Evolutionary conservation across 805 yeast species (phyloP), one percentile per base, ranked within the genome.

Genomic region (Kluyveromyces nonfermentans): DNA sequence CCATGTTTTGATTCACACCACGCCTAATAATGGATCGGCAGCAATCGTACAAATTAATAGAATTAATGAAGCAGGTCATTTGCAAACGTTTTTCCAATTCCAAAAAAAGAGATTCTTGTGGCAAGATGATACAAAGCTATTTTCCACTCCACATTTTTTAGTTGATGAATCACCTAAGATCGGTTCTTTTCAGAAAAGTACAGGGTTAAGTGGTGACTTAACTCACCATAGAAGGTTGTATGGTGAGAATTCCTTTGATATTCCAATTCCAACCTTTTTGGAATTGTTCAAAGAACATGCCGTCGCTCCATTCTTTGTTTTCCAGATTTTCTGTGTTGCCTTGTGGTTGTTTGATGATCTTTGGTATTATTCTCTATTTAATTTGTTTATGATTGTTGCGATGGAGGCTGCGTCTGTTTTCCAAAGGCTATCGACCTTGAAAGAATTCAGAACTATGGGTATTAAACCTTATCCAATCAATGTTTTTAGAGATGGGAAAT

Each of bases 221-320:
- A 56, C 70, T n/a, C 63, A 64, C 43, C 50, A 63, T 4, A 66
- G 57, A 44, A 77, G 88, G 57, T 67, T 76, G 46, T 93, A 82
- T 60, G 98, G 98, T 42, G 72, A 72, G 51, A 93, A 93, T 69
- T 75, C 75, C 52, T 93, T 93, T 60, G 98, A 93, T 59, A 90
- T 93, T 52, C 98, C 98, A 25, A 75, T 93, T 44, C 98, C 98
- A 41, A 77, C 96, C 0, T 90, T 93, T 55, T 50, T 75, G 45
- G 97, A 90, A 64, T 72, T 93, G 56, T 93, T 93, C 71, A 82
- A 86, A 59, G 97, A 93, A 66, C 98, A 93, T 62, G 97, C 97
- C 9, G 89, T 93, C 33, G 97, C 98, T 12, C 98, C 98, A 10
- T 86, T 93, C 63, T 93, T 93, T 56, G 96, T 93, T 20, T 93